These are phyloP conservation scores for Fonsecaea nubica DNA, from an alignment of 2,329 filamentous ascomycete species.

Conservation along the genomic window DNA sequence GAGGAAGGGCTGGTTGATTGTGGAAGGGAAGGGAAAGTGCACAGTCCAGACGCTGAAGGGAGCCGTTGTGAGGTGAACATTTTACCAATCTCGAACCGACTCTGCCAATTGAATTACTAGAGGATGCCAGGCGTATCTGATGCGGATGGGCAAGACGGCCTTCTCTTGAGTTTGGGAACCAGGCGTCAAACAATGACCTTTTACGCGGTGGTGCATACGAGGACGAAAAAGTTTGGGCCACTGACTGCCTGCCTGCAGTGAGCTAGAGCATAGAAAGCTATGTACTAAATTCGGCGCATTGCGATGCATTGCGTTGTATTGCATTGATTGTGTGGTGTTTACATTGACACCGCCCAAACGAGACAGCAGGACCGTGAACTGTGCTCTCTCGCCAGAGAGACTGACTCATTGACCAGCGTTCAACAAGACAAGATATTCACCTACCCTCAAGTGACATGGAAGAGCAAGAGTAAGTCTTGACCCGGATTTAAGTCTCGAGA, in stretches of 20 bases:
- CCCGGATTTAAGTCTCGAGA: too few relatives aligned
- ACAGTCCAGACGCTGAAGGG: conserved; percentile 80
- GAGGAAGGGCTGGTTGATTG: conserved; percentile 69
- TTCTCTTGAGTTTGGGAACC: background rate
- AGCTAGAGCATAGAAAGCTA: background rate
- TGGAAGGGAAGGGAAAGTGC: conserved; percentile 76
- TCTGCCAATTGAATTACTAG: background rate
- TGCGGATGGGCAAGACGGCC: background rate
- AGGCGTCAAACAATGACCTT: background rate
- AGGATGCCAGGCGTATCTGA: background rate
- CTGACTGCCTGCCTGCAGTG: background rate
- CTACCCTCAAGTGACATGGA: too few relatives aligned
- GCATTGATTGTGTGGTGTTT: background rate
- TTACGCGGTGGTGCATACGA: background rate
- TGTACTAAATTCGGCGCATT: background rate
- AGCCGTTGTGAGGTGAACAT: conserved; percentile 55
- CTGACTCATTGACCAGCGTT: too few relatives aligned
- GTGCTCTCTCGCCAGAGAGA: background rate
- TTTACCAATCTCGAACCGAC: background rate
- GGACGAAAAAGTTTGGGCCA: background rate
- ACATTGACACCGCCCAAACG: too few relatives aligned
- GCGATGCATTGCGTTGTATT: background rate
- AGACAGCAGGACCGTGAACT: background rate
- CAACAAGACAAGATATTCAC: too few relatives aligned
- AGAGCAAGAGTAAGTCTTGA: too few relatives aligned